A percentile compares a stretch with the other conserved stretches of the same genome.
Evolutionary conservation across 352 stramenopile species (phyloP).

Genomic region (Phytophthora nicotianae): DNA sequence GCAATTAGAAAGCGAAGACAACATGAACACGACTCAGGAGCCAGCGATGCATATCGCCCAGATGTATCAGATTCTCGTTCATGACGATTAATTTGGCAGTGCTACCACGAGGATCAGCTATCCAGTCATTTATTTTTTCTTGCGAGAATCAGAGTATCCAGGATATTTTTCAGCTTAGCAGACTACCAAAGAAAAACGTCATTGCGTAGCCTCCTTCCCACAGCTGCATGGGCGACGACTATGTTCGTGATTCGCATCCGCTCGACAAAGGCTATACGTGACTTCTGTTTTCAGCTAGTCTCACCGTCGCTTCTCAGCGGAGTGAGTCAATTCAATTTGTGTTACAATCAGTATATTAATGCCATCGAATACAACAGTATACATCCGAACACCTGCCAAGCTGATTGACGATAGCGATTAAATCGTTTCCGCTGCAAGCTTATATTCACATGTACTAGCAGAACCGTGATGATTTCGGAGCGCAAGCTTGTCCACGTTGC

Average conservation of each 20-base stretch:
- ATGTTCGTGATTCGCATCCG: constrained; percentile 1
- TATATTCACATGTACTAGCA: not conserved
- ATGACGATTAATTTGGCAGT: constrained; percentile 1
- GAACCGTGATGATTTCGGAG: constrained; percentile 12
- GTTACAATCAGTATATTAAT: not conserved
- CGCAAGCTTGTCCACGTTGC: not conserved
- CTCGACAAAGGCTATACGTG: constrained; percentile 4
- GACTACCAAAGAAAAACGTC: not conserved
- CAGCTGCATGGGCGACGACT: constrained; percentile 1
- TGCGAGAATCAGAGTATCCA: not conserved
- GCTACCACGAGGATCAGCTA: not conserved
- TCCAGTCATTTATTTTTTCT: not conserved
- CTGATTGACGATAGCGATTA: not conserved
- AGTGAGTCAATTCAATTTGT: constrained; percentile 9
- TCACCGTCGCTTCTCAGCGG: not conserved
- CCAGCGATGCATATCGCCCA: constrained; percentile 6
- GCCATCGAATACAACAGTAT: not conserved
- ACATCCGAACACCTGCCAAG: not conserved
- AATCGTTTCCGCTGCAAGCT: not conserved
- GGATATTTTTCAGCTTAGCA: no score
- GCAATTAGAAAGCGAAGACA: not conserved
- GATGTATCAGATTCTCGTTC: constrained; percentile 7
- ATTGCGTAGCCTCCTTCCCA: constrained; percentile 6
- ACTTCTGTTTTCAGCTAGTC: not conserved
- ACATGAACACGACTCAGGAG: not conserved